phyloP scores from a whole-genome alignment of 768 basidiomycete species.

The Leucogyrophana mollusca region DNA sequence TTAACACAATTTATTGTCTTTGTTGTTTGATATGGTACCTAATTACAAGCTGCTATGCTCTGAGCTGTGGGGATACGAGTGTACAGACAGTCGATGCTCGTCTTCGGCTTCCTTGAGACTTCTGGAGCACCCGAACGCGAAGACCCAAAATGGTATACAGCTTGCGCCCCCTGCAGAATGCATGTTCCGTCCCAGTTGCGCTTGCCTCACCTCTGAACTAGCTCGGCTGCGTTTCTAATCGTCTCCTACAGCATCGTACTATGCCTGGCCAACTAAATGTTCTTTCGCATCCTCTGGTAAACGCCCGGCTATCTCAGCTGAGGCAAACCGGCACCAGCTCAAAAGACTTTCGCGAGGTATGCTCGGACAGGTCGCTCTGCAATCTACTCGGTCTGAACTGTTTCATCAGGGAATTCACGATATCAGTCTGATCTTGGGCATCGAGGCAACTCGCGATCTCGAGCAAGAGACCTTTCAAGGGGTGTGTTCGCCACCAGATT shows the following conservation, averaged over 20 bases:
- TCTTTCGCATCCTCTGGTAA: constrained; percentile 70
- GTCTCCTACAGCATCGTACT: too few relatives aligned
- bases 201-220: constrained; percentile 2
- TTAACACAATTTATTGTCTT: constrained; percentile 23
- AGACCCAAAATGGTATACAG: too few relatives aligned
- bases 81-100: too few relatives aligned
- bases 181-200: not conserved
- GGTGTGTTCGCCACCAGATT: constrained; percentile 40
- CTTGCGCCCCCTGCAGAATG: too few relatives aligned
- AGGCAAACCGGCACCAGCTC: constrained; percentile 57
- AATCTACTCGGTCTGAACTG: not conserved
- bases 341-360: constrained; percentile 80
- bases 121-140: too few relatives aligned
- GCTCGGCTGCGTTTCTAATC: too few relatives aligned
- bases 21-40: too few relatives aligned
- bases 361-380: constrained; percentile 1
- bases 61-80: too few relatives aligned
- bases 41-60: too few relatives aligned
- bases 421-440: constrained; percentile 76
- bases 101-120: too few relatives aligned
- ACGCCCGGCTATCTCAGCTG: constrained; percentile 70
- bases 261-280: constrained; percentile 47
- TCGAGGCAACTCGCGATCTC: constrained; percentile 75
- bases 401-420: constrained; percentile 63
- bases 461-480: constrained; percentile 62